phyloP scores from a whole-genome alignment of 208 protist genomes.

The Trypanosoma scelopori region DNA sequence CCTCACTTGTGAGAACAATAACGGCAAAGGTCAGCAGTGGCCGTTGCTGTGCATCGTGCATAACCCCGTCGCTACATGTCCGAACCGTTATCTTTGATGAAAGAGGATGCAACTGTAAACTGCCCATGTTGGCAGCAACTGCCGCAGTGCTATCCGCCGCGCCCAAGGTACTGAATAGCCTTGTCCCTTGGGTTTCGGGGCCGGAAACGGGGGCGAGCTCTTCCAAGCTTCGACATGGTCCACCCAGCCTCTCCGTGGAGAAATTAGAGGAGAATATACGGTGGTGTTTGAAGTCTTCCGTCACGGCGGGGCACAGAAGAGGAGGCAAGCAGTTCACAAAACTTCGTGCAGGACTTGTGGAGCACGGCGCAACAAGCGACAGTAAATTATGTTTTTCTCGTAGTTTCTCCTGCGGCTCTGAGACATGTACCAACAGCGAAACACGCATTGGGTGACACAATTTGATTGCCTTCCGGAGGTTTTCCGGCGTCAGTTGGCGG shows the following conservation, averaged over 20 bases:
- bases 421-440: conserved; percentile 36
- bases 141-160: not conserved
- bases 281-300: not conserved
- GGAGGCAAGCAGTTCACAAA: not conserved
- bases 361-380: conserved; percentile 15
- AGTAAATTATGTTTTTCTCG: not conserved
- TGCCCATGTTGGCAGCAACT: not conserved
- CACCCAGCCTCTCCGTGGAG: not conserved
- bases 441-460: conserved; percentile 39
- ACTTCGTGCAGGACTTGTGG: conserved; percentile 16
- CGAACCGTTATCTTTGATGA: not conserved
- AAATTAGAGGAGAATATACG: not conserved
- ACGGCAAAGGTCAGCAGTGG: conserved; percentile 17
- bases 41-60: conserved; percentile 13
- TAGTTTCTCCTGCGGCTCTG: not conserved
- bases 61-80: not conserved
- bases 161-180: not conserved
- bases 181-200: conserved; percentile 1
- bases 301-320: not conserved
- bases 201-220: not conserved
- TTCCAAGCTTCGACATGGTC: not conserved
- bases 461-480: conserved; percentile 21
- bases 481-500: conserved; percentile 1
- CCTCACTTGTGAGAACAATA: conserved; percentile 17
- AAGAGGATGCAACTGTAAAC: not conserved